phyloP scores from a whole-genome alignment of 306 rosid species.

The Sindora glabra region DNA sequence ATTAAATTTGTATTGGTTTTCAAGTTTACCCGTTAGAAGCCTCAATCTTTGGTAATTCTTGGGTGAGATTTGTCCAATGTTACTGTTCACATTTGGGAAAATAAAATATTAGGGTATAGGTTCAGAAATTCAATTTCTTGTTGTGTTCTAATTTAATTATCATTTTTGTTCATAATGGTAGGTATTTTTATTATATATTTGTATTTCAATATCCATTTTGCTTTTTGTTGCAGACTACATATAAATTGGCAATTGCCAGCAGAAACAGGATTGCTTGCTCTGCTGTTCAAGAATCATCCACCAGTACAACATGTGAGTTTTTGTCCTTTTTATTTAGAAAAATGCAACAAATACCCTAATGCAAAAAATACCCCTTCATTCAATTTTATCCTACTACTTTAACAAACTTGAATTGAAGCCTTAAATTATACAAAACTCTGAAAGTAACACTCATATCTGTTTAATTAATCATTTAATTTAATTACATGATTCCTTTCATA shows the following conservation, averaged over 20 bases:
- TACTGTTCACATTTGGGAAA: not conserved
- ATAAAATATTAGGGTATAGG: not conserved
- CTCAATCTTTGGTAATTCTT: not conserved
- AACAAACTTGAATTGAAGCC: too few relatives aligned
- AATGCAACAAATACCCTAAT: too few relatives aligned
- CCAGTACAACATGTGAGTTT: conserved; percentile 52
- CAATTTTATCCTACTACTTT: too few relatives aligned
- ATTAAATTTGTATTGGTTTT: not conserved
- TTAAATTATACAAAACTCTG: too few relatives aligned
- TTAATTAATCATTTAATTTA: too few relatives aligned
- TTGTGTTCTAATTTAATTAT: not conserved
- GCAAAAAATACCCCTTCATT: too few relatives aligned
- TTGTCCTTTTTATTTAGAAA: too few relatives aligned
- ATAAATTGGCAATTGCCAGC: conserved; percentile 28
- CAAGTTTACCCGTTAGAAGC: not conserved
- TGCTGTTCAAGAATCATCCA: conserved; percentile 81
- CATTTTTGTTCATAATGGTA: not conserved
- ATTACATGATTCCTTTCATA: too few relatives aligned
- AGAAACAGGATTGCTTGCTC: conserved; percentile 49
- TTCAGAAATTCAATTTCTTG: not conserved
- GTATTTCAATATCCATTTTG: not conserved
- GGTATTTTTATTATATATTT: not conserved
- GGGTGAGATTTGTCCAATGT: not conserved
- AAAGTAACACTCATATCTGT: too few relatives aligned
- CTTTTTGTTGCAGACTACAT: conserved; percentile 29